These are phyloP conservation scores for Fusarium sp. DNA, from an alignment of 2,329 filamentous ascomycete genomes.

Conservation along the genomic window DNA sequence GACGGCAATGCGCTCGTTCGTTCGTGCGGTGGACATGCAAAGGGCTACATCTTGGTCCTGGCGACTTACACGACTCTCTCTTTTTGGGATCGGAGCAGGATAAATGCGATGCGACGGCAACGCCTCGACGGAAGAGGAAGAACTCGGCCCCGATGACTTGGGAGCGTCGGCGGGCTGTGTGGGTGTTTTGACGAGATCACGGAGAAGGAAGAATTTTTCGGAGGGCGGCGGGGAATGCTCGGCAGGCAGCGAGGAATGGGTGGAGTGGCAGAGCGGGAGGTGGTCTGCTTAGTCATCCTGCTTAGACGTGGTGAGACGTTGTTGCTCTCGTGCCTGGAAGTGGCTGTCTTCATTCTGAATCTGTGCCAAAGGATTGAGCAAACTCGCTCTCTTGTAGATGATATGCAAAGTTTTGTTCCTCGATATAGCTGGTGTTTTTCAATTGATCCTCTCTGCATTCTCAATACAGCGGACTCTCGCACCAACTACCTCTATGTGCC, in stretches of 20 bases:
- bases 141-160: constrained; percentile 52
- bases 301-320: no score
- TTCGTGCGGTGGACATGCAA: constrained; percentile 30
- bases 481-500: not conserved
- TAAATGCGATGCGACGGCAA: constrained; percentile 55
- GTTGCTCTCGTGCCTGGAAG: not conserved
- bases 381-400: not conserved
- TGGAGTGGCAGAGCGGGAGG: not conserved
- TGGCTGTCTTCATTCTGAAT: not conserved
- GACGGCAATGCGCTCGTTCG: constrained; percentile 3
- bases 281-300: constrained; percentile 27
- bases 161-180: constrained; percentile 42
- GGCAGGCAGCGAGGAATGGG: constrained; percentile 5
- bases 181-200: constrained; percentile 49
- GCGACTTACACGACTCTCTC: constrained; percentile 49
- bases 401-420: not conserved
- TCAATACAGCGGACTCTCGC: not conserved
- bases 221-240: constrained; percentile 39
- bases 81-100: constrained; percentile 54
- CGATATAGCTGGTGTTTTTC: not conserved
- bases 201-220: constrained; percentile 53
- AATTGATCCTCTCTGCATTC: not conserved
- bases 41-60: constrained; percentile 35
- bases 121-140: constrained; percentile 59
- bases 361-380: not conserved